phyloP scores from a whole-genome alignment of 192 early-diverging fungal genomes.

The Funneliformis mosseae region DNA sequence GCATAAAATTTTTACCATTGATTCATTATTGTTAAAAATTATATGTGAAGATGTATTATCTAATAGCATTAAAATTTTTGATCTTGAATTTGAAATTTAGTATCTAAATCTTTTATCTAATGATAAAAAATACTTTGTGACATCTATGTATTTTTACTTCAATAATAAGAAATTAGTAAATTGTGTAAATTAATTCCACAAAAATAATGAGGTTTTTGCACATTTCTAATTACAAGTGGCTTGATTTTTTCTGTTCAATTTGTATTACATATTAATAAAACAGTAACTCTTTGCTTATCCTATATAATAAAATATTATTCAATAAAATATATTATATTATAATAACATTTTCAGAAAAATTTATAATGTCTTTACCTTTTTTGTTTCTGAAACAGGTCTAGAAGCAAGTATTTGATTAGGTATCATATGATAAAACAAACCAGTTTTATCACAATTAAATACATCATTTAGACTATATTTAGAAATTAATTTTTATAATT shows the following conservation, averaged over 20 bases:
- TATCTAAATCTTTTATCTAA: background rate
- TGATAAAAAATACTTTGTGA: background rate
- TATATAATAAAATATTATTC: background rate
- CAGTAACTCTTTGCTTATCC: background rate
- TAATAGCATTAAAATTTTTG: background rate
- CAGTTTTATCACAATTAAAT: conserved; percentile 5
- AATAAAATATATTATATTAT: too few species aligned
- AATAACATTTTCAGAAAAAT: too few species aligned
- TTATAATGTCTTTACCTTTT: background rate
- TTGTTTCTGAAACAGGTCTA: background rate
- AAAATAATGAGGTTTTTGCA: too few species aligned
- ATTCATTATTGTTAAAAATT: too few species aligned
- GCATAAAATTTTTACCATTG: too few species aligned
- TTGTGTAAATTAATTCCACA: background rate
- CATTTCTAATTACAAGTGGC: too few species aligned
- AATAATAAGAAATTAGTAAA: background rate
- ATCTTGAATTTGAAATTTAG: background rate
- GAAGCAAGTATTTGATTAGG: background rate
- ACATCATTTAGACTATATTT: conserved; percentile 1
- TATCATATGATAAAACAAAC: background rate
- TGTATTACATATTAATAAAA: background rate
- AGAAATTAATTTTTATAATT: conserved; percentile 11
- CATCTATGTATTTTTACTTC: background rate
- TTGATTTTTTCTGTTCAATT: too few species aligned
- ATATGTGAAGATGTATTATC: conserved; percentile 4